Evolutionary conservation across 768 basidiomycete genomes (phyloP).

Genomic region (Melanogaster broomeanus): DNA sequence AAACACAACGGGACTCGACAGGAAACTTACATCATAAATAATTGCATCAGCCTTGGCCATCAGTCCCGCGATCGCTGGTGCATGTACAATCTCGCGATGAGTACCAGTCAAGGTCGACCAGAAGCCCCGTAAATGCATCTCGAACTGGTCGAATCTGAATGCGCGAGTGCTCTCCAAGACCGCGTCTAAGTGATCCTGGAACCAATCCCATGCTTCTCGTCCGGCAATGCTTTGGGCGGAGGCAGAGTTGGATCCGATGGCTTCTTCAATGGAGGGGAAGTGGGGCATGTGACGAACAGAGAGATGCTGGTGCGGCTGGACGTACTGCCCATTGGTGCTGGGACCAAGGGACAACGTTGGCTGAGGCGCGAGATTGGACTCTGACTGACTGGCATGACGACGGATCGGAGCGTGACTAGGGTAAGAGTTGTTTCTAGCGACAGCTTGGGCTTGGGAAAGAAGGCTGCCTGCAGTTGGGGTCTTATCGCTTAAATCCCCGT

Average conservation of each 20-base stretch:
- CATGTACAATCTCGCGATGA: slow-evolving; percentile 87
- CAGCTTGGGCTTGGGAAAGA: slow-evolving; percentile 73
- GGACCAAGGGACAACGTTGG: slow-evolving; percentile 58
- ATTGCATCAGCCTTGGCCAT: slow-evolving; percentile 91
- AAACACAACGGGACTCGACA: background rate
- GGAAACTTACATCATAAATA: slow-evolving; percentile 79
- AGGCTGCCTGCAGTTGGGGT: slow-evolving; percentile 81
- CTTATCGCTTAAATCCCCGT: slow-evolving; percentile 77
- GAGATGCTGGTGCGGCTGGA: slow-evolving; percentile 47
- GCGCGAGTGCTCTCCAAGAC: slow-evolving; percentile 75
- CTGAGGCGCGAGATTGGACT: slow-evolving; percentile 52
- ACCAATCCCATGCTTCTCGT: slow-evolving; percentile 89
- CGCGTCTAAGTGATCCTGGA: slow-evolving; percentile 87
- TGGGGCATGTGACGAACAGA: slow-evolving; percentile 78
- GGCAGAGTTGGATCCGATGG: slow-evolving; percentile 71
- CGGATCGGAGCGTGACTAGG: slow-evolving; percentile 77
- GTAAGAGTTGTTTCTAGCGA: slow-evolving; percentile 56
- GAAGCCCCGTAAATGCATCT: slow-evolving; percentile 82
- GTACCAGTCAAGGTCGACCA: slow-evolving; percentile 75
- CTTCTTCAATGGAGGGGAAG: slow-evolving; percentile 87
- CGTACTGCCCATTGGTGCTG: slow-evolving; percentile 46
- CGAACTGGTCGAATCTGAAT: slow-evolving; percentile 88
- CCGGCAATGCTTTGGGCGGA: slow-evolving; percentile 78
- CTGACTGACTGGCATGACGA: slow-evolving; percentile 62
- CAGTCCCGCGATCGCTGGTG: slow-evolving; percentile 82